phyloP scores from a whole-genome alignment of 2,329 filamentous ascomycete species.

The Monilinia laxa region DNA sequence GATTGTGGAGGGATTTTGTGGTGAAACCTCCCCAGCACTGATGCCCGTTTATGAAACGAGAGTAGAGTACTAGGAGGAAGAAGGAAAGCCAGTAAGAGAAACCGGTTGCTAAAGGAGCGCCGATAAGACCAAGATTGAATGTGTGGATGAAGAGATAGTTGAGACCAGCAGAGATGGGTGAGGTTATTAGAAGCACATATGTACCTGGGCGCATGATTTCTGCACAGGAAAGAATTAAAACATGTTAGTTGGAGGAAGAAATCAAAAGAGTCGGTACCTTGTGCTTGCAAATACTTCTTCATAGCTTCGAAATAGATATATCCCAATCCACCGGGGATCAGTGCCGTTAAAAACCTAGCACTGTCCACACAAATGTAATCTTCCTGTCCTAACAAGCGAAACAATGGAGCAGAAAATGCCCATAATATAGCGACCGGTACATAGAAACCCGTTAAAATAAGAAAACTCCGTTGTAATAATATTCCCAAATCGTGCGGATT shows the following conservation, averaged over 20 bases:
- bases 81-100: slow-evolving; percentile 87
- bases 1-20: slow-evolving; percentile 62
- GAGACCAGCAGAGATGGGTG: slow-evolving; percentile 75
- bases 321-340: slow-evolving; percentile 79
- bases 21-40: slow-evolving; percentile 80
- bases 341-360: slow-evolving; percentile 66
- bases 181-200: slow-evolving; percentile 79
- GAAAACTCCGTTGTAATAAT: slow-evolving; percentile 71
- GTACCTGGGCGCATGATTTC: slow-evolving; percentile 77
- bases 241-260: slow-evolving; percentile 41
- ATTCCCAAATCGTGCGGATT: slow-evolving; percentile 78
- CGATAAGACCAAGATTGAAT: slow-evolving; percentile 68
- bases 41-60: slow-evolving; percentile 66
- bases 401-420: slow-evolving; percentile 72
- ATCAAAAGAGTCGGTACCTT: slow-evolving; percentile 60
- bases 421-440: slow-evolving; percentile 70
- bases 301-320: slow-evolving; percentile 86
- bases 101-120: slow-evolving; percentile 78
- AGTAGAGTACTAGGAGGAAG: slow-evolving; percentile 69
- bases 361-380: slow-evolving; percentile 73
- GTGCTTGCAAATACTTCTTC: slow-evolving; percentile 86
- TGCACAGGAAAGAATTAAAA: neutral
- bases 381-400: slow-evolving; percentile 73
- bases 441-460: slow-evolving; percentile 73
- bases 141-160: slow-evolving; percentile 79